These are phyloP conservation scores for Dictyostelium firmibasis DNA, from an alignment of 78 protist species.

Conservation along the genomic window DNA sequence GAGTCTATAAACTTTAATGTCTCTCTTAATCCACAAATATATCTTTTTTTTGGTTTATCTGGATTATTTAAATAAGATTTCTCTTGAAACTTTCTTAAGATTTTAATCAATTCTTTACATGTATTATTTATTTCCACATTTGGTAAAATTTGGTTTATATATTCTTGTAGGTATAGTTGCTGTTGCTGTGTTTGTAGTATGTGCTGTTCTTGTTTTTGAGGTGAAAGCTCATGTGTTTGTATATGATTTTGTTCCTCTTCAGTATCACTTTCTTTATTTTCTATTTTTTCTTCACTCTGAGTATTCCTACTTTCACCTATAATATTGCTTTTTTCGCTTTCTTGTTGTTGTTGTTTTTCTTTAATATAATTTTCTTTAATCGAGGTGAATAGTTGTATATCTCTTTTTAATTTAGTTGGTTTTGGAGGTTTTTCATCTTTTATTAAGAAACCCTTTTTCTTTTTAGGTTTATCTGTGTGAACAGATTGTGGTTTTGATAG, in stretches of 20 bases:
- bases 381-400: neutral
- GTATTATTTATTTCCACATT: constrained; percentile 8
- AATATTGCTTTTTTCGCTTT: neutral
- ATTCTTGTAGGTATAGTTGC: neutral
- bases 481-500: neutral
- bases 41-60: constrained; percentile 51
- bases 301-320: neutral
- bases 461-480: neutral
- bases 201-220: neutral
- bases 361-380: neutral
- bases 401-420: neutral
- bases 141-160: constrained; percentile 42
- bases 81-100: constrained; percentile 31
- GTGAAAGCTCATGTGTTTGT: neutral
- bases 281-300: neutral
- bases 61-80: neutral
- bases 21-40: constrained; percentile 44
- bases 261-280: no score
- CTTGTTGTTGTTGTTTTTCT: neutral
- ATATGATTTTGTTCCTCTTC: neutral
- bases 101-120: constrained; percentile 16
- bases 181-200: neutral
- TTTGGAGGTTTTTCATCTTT: neutral
- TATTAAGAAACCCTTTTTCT: neutral
- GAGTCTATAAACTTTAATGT: constrained; percentile 3